Evolutionary conservation across 1,284 basidiomycete genomes (phyloP), one percentile per base, ranked within the genome.

Genomic region (Acaromyces ingoldii): DNA sequence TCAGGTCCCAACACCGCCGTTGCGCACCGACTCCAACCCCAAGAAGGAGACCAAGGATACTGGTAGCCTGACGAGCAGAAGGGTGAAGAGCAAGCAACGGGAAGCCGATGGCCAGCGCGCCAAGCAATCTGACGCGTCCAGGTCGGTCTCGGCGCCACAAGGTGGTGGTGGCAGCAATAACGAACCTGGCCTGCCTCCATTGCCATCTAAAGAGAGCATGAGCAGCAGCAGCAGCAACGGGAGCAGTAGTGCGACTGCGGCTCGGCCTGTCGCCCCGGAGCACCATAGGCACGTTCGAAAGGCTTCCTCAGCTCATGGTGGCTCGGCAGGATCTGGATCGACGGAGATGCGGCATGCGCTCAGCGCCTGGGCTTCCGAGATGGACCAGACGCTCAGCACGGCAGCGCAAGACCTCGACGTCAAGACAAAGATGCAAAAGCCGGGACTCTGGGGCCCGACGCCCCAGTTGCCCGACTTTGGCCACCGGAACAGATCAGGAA

Each of bases 341-440:
- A 40, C 19, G 6, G 44, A 36, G 1, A 52, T 65, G 10, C 57
- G 58, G 5, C 17, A 60, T 26, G 60, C 65, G 15, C 36, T 69
- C 3, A 51, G 49, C 34, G 60, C 66, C 15, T 63, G 65, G 24
- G 60, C 63, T 21, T 50, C 45, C 6, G 61, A 63, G 9, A 68
- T 66, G 65, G 63, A 70, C 33, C 53, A 62, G 30, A 60, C 61
- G 11, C 48, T 66, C 21, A 61, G 57, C 49, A 53, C 58, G 1
- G 34, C 54, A 11, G 59, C 54, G 6, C 46, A 55, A 36, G 55
- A 57, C n/a, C 42, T 58, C 7, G 53, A 55, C 3, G 7, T 15
- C n/a, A 55, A 55, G 40, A 55, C 49, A n/a, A 51, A 60, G 28
- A 40, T 53, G 5, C 33, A 45, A 10, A 28, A n/a, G 21, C 51